Conservation (phyloP, 192 early-diverging fungal genomes). For the Glomus cerebriforme region DNA sequence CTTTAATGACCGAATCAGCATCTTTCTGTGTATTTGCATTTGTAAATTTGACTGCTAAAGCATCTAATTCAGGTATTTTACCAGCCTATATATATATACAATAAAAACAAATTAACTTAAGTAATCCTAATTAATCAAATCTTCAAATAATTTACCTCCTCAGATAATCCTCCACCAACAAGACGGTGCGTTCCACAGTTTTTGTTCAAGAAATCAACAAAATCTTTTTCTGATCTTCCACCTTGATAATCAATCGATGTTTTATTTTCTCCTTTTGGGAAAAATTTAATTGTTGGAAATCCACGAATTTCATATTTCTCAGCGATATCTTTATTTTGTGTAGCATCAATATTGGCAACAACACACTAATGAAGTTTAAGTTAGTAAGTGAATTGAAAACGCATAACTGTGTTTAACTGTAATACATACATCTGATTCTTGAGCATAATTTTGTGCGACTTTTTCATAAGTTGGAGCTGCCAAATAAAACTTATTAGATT, state of each 20-base stretch:
- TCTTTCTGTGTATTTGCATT: conserved; percentile 47
- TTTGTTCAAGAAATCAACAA: conserved; percentile 86
- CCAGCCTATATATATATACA: conserved; percentile 52
- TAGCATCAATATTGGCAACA: conserved; percentile 91
- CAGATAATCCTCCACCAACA: conserved; percentile 70
- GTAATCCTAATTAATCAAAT: conserved; percentile 38
- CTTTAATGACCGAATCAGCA: conserved; percentile 49
- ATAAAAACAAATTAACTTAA: conserved; percentile 1
- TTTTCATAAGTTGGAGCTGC: conserved; percentile 89
- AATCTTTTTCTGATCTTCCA: conserved; percentile 66
- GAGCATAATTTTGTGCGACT: conserved; percentile 76
- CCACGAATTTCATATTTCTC: conserved; percentile 70
- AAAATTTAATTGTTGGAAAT: conserved; percentile 90
- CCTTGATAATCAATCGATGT: conserved; percentile 73
- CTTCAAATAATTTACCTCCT: conserved; percentile 45
- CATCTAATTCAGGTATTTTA: conserved; percentile 61
- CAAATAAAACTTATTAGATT: conserved; percentile 16
- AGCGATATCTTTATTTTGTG: conserved; percentile 62
- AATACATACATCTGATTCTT: conserved; percentile 69
- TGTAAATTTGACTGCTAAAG: conserved; percentile 62
- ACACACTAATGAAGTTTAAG: conserved; percentile 47
- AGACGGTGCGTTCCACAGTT: conserved; percentile 75
- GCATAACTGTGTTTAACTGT: neutral
- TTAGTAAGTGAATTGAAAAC: neutral
- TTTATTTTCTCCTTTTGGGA: conserved; percentile 64